A percentile compares a stretch with the other conserved stretches of the same genome.
phyloP scores from a whole-genome alignment of 2,329 filamentous ascomycete species.

The Penicillium capsulatum region DNA sequence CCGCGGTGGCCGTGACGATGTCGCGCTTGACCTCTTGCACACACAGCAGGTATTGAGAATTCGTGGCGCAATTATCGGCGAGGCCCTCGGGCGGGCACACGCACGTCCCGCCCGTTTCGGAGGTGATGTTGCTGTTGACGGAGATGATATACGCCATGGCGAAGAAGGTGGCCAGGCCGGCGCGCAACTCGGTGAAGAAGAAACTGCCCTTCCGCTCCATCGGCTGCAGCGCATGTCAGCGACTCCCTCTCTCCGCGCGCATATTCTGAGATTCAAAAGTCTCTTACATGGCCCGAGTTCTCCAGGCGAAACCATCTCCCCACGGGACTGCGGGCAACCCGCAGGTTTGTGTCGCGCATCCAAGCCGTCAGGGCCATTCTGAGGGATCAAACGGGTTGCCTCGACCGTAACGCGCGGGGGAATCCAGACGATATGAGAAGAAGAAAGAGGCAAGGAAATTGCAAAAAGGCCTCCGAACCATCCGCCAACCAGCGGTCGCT shows the following conservation, averaged over 20 bases:
- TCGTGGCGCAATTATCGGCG: constrained; percentile 46
- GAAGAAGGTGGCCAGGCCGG: constrained; percentile 73
- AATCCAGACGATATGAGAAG: constrained; percentile 6
- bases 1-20: constrained; percentile 77
- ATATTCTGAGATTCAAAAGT: background rate
- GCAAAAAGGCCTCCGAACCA: constrained; percentile 6
- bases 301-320: constrained; percentile 76
- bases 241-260: constrained; percentile 4
- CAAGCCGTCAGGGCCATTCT: constrained; percentile 17
- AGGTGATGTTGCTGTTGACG: constrained; percentile 65
- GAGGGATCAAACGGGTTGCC: constrained; percentile 1
- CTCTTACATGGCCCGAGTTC: constrained; percentile 72
- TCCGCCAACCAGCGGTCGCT: constrained; percentile 15
- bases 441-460: constrained; percentile 2
- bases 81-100: constrained; percentile 57
- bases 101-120: constrained; percentile 70
- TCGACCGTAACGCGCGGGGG: constrained; percentile 4
- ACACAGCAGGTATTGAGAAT: constrained; percentile 44
- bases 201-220: constrained; percentile 68
- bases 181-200: constrained; percentile 81
- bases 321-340: constrained; percentile 60
- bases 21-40: constrained; percentile 64
- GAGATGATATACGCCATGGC: constrained; percentile 78
- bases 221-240: constrained; percentile 45
- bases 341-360: constrained; percentile 28